phyloP scores from a whole-genome alignment of 192 early-diverging fungal genomes.

The Gamsiella multidivaricata region DNA sequence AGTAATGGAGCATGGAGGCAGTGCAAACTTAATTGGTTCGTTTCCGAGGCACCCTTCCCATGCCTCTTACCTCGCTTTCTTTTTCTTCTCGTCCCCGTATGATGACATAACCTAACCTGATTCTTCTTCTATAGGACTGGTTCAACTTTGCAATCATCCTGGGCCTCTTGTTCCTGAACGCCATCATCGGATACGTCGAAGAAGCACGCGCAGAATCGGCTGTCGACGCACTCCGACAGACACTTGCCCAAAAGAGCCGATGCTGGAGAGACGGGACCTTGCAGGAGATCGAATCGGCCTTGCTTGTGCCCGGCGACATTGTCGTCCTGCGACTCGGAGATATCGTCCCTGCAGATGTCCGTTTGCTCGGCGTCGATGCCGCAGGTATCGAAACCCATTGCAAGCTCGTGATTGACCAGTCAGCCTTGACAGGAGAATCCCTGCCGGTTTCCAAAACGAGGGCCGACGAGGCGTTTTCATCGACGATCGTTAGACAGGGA shows the following conservation, averaged over 20 bases:
- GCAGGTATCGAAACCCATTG: constrained; percentile 75
- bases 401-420: constrained; percentile 87
- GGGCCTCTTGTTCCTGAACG: constrained; percentile 82
- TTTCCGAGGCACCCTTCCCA: no score
- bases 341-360: constrained; percentile 90
- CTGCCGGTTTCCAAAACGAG: constrained; percentile 85
- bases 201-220: constrained; percentile 91
- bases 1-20: constrained; percentile 8
- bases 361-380: constrained; percentile 77
- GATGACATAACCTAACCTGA: no score
- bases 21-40: not conserved
- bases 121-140: constrained; percentile 63
- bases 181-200: constrained; percentile 89
- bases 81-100: no score
- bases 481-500: constrained; percentile 91
- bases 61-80: no score
- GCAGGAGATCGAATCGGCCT: constrained; percentile 71
- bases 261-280: constrained; percentile 80
- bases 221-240: constrained; percentile 90
- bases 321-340: constrained; percentile 88
- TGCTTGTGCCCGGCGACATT: constrained; percentile 90
- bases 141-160: constrained; percentile 85
- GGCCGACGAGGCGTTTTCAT: constrained; percentile 86
- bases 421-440: constrained; percentile 92
- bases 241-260: constrained; percentile 86